A percentile compares a stretch with the other conserved stretches of the same genome.
Evolutionary conservation across 2,329 filamentous ascomycete species (phyloP).

Genomic region (Diaporthe sp.): DNA sequence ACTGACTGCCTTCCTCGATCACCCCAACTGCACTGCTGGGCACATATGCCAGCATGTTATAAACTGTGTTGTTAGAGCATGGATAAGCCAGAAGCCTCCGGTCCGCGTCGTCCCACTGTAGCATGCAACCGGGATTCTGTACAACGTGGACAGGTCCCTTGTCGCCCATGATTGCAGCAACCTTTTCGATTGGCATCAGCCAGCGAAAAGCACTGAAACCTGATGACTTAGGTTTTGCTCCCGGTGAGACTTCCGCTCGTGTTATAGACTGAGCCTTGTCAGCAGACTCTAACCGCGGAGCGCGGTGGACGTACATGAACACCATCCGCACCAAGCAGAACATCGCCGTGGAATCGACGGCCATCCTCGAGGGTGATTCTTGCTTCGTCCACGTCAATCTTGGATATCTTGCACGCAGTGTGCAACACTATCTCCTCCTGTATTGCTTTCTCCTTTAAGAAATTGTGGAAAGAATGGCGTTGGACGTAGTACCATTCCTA

Average conservation of each 20-base stretch:
- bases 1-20: neutral
- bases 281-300: neutral
- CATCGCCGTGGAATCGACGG: conserved; percentile 1
- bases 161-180: neutral
- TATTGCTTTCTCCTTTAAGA: neutral
- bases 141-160: conserved; percentile 2
- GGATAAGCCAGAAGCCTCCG: conserved; percentile 2
- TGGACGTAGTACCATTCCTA: conserved; percentile 19
- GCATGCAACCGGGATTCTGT: neutral
- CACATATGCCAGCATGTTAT: neutral
- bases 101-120: conserved; percentile 2
- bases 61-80: conserved; percentile 10
- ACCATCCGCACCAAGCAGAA: conserved; percentile 18
- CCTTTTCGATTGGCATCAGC: neutral
- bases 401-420: conserved; percentile 8
- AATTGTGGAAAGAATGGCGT: neutral
- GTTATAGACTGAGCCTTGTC: neutral
- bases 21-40: conserved; percentile 1
- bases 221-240: neutral
- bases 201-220: conserved; percentile 7
- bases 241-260: neutral
- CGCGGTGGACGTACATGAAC: neutral
- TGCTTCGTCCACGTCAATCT: neutral
- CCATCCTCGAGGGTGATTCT: conserved; percentile 22
- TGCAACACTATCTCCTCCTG: neutral